Evolutionary conservation across 352 stramenopile genomes (phyloP).

Genomic region (Phytopythium litorale): DNA sequence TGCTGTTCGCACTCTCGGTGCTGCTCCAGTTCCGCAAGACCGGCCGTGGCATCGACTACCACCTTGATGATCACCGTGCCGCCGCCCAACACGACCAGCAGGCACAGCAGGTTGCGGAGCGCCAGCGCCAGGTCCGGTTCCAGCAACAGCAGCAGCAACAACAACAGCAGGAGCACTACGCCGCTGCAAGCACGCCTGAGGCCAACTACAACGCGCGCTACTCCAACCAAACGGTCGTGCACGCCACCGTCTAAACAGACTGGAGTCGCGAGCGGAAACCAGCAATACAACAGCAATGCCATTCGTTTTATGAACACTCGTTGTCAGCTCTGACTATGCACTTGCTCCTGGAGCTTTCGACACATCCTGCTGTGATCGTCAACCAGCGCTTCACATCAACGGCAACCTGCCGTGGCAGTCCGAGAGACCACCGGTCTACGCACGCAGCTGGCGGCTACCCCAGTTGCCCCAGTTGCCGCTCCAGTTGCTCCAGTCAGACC

Average conservation of each 20-base stretch:
- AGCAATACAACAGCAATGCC: background rate
- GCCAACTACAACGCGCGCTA: slow-evolving; percentile 5
- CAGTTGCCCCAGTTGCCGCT: background rate
- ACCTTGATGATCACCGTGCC: slow-evolving; percentile 15
- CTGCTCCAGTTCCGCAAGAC: slow-evolving; percentile 48
- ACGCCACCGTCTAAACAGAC: background rate
- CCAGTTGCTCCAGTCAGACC: background rate
- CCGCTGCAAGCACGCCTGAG: background rate
- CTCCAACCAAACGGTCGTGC: background rate
- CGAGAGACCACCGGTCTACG: too few species aligned
- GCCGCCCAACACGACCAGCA: background rate
- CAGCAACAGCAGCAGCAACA: slow-evolving; percentile 1
- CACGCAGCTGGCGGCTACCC: background rate
- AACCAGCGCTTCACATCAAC: too few species aligned
- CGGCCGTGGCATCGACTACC: slow-evolving; percentile 31
- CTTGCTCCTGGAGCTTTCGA: too few species aligned
- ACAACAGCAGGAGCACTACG: slow-evolving; percentile 4
- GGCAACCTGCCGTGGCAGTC: too few species aligned
- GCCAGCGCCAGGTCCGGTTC: background rate
- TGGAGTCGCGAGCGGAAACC: background rate
- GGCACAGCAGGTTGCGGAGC: background rate
- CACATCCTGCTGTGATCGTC: too few species aligned
- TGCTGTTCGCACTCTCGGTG: slow-evolving; percentile 42
- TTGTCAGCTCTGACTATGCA: background rate
- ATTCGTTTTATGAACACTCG: background rate